Conservation (phyloP, 2,329 filamentous ascomycete species). For the Ophiostoma novo-ulmi region DNA sequence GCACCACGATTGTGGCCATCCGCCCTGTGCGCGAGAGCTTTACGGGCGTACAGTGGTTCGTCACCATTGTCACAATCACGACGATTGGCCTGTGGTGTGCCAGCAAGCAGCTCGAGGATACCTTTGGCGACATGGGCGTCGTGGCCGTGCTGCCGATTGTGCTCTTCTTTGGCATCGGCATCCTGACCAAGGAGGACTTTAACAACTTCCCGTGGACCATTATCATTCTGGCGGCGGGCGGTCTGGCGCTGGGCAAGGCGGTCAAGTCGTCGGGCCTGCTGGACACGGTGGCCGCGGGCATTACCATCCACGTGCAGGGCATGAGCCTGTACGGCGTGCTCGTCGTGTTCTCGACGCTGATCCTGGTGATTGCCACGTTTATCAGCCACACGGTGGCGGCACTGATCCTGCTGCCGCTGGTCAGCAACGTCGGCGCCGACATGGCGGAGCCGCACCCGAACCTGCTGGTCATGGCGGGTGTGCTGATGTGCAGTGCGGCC, state of each 20-base stretch:
- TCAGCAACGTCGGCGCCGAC: constrained; percentile 73
- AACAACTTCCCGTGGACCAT: constrained; percentile 99
- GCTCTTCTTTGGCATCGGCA: constrained; percentile 92
- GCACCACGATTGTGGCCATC: constrained; percentile 86
- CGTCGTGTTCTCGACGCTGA: constrained; percentile 76
- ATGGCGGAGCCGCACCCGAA: constrained; percentile 94
- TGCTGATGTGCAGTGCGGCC: constrained; percentile 94
- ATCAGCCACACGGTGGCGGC: constrained; percentile 97
- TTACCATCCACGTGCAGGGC: constrained; percentile 67
- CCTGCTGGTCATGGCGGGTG: constrained; percentile 87
- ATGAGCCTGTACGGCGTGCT: constrained; percentile 82
- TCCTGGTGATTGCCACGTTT: constrained; percentile 90
- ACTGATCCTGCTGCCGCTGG: constrained; percentile 86
- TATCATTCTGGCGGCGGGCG: constrained; percentile 93
- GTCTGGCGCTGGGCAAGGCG: constrained; percentile 84
- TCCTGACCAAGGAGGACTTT: constrained; percentile 97
- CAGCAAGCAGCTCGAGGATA: constrained; percentile 75
- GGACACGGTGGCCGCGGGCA: constrained; percentile 75
- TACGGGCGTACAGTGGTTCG: constrained; percentile 87
- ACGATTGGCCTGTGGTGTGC: constrained; percentile 93
- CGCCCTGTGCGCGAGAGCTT: constrained; percentile 84
- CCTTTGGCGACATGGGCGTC: constrained; percentile 97
- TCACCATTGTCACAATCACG: constrained; percentile 70
- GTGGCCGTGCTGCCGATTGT: constrained; percentile 94
- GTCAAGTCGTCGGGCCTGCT: constrained; percentile 90